These are phyloP conservation scores for Aspergillus fischeri DNA, from an alignment of 2,329 filamentous ascomycete genomes.

Conservation along the genomic window DNA sequence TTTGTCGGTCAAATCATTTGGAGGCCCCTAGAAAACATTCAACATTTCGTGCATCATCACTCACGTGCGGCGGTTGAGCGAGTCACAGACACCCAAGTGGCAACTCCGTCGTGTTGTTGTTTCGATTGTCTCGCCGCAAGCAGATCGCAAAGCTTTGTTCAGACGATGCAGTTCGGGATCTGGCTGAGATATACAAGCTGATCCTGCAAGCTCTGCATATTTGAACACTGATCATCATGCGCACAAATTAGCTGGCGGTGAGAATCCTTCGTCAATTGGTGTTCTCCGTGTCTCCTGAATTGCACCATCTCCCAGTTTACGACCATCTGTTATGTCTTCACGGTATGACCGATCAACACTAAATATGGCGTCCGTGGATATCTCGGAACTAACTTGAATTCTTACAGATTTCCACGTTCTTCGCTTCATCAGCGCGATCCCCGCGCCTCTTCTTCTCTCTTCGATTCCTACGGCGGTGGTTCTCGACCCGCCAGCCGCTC, in stretches of 20 bases:
- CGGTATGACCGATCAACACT: conserved; percentile 23
- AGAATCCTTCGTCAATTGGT: not conserved
- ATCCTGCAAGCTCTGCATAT: not conserved
- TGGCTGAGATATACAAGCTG: not conserved
- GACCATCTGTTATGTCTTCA: conserved; percentile 29
- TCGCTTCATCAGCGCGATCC: conserved; percentile 65
- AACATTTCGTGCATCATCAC: not conserved
- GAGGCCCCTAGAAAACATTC: not conserved
- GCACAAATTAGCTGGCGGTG: not conserved
- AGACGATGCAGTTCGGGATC: not conserved
- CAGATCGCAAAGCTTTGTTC: not conserved
- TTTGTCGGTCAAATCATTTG: not conserved
- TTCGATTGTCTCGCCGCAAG: conserved; percentile 10
- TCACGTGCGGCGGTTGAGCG: conserved; percentile 6
- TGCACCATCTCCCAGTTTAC: not conserved
- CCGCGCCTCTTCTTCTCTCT: conserved; percentile 67
- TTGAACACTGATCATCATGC: not conserved
- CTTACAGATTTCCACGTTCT: conserved; percentile 61
- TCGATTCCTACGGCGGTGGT: conserved; percentile 66
- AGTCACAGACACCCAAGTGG: conserved; percentile 13
- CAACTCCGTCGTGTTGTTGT: conserved; percentile 8
- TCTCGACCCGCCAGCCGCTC: conserved; percentile 39
- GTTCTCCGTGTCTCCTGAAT: not conserved
- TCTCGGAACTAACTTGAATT: not conserved
- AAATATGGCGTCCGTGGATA: not conserved